A percentile compares a stretch with the other conserved stretches of the same genome.
phyloP scores from a whole-genome alignment of 805 yeast genomes.

The Lipomyces lipofer region DNA sequence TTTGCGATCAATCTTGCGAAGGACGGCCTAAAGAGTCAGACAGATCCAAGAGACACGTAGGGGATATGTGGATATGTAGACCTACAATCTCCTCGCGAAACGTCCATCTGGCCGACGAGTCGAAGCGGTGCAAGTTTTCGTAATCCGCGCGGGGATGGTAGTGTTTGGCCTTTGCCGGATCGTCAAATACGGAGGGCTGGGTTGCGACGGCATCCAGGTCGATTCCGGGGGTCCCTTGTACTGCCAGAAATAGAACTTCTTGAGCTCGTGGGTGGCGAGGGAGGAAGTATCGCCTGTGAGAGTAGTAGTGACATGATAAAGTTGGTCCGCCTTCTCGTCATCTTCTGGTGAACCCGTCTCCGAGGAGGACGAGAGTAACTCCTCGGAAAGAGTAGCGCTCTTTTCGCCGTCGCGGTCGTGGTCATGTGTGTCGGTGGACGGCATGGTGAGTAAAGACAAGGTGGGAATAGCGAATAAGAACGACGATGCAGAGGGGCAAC shows the following conservation, averaged over 20 bases:
- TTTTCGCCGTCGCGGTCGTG: no score
- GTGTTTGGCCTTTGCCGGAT: constrained; percentile 18
- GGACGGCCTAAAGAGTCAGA: neutral
- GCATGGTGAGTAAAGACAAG: no score
- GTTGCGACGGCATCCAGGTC: constrained; percentile 25
- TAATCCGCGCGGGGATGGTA: constrained; percentile 15
- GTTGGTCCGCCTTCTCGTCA: neutral
- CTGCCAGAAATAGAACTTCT: constrained; percentile 7
- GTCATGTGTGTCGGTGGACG: no score
- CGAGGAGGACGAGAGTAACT: no score
- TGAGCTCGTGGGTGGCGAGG: neutral
- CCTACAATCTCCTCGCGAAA: constrained; percentile 46
- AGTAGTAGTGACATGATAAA: neutral
- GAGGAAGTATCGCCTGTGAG: neutral
- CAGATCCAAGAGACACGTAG: neutral
- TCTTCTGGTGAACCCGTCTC: no score
- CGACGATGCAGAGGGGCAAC: no score
- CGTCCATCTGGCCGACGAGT: constrained; percentile 60
- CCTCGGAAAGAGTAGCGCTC: no score
- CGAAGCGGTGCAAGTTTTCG: constrained; percentile 46
- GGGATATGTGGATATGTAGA: neutral
- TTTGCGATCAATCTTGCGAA: constrained; percentile 4
- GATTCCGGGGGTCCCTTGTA: constrained; percentile 6
- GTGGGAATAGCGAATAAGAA: no score
- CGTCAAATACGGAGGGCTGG: constrained; percentile 24